Base-by-base conservation (phyloP, 208 protist species). In the Leishmania major region DNA sequence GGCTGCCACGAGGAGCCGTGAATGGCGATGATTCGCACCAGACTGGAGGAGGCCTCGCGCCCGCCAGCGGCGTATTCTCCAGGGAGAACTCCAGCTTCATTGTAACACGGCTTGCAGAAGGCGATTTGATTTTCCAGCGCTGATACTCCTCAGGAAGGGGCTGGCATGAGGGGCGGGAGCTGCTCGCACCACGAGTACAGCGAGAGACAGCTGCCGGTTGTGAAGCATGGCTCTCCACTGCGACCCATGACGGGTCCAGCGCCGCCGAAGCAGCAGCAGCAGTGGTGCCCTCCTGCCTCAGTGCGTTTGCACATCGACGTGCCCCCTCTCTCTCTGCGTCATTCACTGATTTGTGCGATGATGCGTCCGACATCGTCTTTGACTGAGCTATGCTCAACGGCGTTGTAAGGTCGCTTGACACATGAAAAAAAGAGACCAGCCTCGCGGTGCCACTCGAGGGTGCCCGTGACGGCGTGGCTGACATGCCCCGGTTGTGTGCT, bases 51-150 rank as follows among this genome's bases (percentile, higher is more conserved):
- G 62, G 40, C 81, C 79, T 84, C 10, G 55, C 80, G 0, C 57
- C 62, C 1, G 53, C 67, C 35, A 84, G 67, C 22, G 81, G 81
- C 13, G 72, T 84, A 31, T 75, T 67, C 57, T 79, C 72, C 0
- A 84, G 45, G n/a, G 81, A 80, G 74, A 80, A 79, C 67, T 76
- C 81, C 40, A 79, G 15, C 40, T 69, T 37, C 28, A 57, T 47
- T 22, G 74, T 55, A 15, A 22, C 45, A 45, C 45, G 45, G 37
- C 28, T 75, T 43, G 28, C 35, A 53, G 19, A 45, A 49, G 47
- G 8, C 17, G 31, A 25, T 35, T 78, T 49, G 4, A 49, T 69
- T 5, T 31, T 47, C 5, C 64, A 47, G 5, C 35, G 59, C 47
- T 25, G 25, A 17, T 72, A 15, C 2, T 31, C 59, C 5, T 13